Evolutionary conservation across 306 rosid species (phyloP).

Genomic region (Prunus persica): Prunus_persica_NCBIv2 NC_034011.1:27142001-27142500

Average conservation of each 20-base stretch:
- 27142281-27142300: background rate
- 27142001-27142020: background rate
- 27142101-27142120: background rate
- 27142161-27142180: background rate
- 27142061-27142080: background rate
- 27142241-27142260: background rate
- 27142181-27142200: background rate
- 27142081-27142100: background rate
- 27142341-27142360: background rate
- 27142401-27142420: slow-evolving; percentile 19
- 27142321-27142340: background rate
- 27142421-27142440: slow-evolving; percentile 21
- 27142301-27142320: background rate
- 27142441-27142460: slow-evolving; percentile 14
- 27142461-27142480: slow-evolving; percentile 35
- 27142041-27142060: background rate
- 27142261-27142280: background rate
- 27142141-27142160: background rate
- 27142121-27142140: background rate
- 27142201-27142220: no score
- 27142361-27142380: background rate
- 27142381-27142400: background rate
- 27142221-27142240: background rate
- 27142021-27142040: background rate
- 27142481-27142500: slow-evolving; percentile 39